Percentiles rank a stretch among this genome's conserved stretches.
Evolutionary conservation across 768 basidiomycete genomes (phyloP).

Genomic region (Russula brevipes): DNA sequence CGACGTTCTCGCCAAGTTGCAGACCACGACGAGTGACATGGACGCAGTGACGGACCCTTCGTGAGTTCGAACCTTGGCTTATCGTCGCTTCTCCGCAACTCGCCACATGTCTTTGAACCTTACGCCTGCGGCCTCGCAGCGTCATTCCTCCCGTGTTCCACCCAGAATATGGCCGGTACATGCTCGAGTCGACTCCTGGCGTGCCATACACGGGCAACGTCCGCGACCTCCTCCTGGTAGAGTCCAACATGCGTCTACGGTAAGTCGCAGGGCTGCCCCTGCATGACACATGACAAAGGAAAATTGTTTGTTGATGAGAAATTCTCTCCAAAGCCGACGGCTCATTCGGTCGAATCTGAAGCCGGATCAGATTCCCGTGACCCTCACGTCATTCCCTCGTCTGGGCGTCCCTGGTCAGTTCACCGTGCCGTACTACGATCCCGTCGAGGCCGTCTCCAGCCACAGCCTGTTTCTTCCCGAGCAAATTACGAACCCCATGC

Average conservation of each 20-base stretch:
- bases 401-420: slow-evolving; percentile 86
- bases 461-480: slow-evolving; percentile 93
- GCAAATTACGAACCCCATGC: slow-evolving; percentile 96
- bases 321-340: slow-evolving; percentile 51
- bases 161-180: slow-evolving; percentile 97
- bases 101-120: not conserved
- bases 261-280: slow-evolving; percentile 26
- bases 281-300: not conserved
- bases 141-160: slow-evolving; percentile 70
- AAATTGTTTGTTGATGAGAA: not conserved
- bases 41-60: slow-evolving; percentile 52
- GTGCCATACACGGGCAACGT: slow-evolving; percentile 89
- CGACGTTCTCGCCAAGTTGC: slow-evolving; percentile 83
- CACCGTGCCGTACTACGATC: slow-evolving; percentile 83
- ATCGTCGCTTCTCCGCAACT: not conserved
- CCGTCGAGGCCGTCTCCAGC: slow-evolving; percentile 73
- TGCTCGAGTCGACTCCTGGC: slow-evolving; percentile 98
- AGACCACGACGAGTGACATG: slow-evolving; percentile 61
- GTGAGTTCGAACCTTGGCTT: slow-evolving; percentile 38
- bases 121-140: not conserved
- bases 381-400: slow-evolving; percentile 92
- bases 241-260: slow-evolving; percentile 94
- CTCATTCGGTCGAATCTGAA: slow-evolving; percentile 81
- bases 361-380: slow-evolving; percentile 82
- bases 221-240: slow-evolving; percentile 81